These are phyloP conservation scores for Chrysosporium queenslandicum DNA, from an alignment of 2,329 filamentous ascomycete genomes.

Conservation along the genomic window DNA sequence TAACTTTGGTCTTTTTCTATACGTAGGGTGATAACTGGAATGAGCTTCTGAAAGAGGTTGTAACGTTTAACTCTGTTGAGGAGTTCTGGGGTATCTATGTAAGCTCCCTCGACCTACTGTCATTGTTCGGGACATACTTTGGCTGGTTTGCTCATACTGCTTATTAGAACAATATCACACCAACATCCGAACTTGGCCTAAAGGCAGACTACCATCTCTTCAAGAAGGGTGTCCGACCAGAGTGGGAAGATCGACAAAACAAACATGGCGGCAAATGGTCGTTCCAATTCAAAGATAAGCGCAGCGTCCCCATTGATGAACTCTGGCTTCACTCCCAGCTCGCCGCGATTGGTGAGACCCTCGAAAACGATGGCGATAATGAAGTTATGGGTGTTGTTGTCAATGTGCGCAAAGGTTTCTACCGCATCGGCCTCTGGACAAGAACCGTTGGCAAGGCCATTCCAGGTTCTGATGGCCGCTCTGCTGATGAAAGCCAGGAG, in stretches of 20 bases:
- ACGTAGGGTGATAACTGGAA: constrained; percentile 92
- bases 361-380: constrained; percentile 84
- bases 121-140: not conserved
- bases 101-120: constrained; percentile 37
- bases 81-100: constrained; percentile 99
- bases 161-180: constrained; percentile 88
- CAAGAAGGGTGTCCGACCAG: constrained; percentile 91
- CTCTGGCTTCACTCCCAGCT: constrained; percentile 97
- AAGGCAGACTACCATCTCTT: constrained; percentile 99
- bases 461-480: constrained; percentile 64
- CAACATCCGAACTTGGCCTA: constrained; percentile 85
- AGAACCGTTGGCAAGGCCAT: constrained; percentile 81
- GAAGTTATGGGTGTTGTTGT: constrained; percentile 99
- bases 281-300: constrained; percentile 84
- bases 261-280: constrained; percentile 99
- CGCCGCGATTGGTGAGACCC: constrained; percentile 89
- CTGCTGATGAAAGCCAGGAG: constrained; percentile 71
- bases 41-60: constrained; percentile 93
- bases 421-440: constrained; percentile 95
- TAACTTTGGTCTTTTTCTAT: not conserved
- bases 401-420: constrained; percentile 97
- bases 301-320: constrained; percentile 79
- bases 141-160: constrained; percentile 2
- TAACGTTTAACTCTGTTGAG: constrained; percentile 96
- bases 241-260: constrained; percentile 98